These are phyloP conservation scores for Carnegiea gigantea DNA, from an alignment of 179 eudicot genomes.

Conservation along the genomic window DNA sequence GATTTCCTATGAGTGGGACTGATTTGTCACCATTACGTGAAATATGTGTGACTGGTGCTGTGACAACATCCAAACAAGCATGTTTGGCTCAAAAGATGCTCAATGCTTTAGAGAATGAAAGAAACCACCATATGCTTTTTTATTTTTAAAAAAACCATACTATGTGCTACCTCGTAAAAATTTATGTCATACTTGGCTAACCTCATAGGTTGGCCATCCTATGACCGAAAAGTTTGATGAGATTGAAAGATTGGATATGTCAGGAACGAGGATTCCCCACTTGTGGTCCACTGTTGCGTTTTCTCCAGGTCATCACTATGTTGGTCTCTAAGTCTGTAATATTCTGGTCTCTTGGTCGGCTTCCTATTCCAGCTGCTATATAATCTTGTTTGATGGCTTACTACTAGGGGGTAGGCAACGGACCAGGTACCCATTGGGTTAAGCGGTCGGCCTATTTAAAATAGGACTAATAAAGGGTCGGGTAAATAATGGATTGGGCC, in stretches of 20 bases:
- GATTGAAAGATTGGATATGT: background rate
- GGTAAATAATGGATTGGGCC: too few relatives aligned
- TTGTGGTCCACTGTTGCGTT: background rate
- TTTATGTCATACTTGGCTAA: background rate
- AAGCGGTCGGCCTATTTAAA: too few relatives aligned
- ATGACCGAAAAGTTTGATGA: background rate
- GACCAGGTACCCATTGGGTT: too few relatives aligned
- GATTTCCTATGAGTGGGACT: background rate
- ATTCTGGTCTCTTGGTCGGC: background rate
- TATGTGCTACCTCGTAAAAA: background rate
- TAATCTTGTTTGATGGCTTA: background rate
- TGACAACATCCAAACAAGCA: background rate
- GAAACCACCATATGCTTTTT: background rate
- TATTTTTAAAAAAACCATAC: background rate
- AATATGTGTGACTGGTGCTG: background rate
- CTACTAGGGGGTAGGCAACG: background rate
- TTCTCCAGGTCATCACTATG: background rate
- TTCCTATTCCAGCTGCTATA: background rate
- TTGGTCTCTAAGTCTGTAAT: background rate
- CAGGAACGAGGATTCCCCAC: background rate
- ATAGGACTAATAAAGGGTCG: too few relatives aligned
- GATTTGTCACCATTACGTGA: background rate
- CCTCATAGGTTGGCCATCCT: background rate
- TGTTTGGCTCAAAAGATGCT: background rate
- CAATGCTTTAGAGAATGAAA: constrained; percentile 2